Percentiles rank a stretch among this genome's conserved stretches.
Conservation (phyloP, 768 basidiomycete species). For the Leucosporidium creatinivorum region DNA sequence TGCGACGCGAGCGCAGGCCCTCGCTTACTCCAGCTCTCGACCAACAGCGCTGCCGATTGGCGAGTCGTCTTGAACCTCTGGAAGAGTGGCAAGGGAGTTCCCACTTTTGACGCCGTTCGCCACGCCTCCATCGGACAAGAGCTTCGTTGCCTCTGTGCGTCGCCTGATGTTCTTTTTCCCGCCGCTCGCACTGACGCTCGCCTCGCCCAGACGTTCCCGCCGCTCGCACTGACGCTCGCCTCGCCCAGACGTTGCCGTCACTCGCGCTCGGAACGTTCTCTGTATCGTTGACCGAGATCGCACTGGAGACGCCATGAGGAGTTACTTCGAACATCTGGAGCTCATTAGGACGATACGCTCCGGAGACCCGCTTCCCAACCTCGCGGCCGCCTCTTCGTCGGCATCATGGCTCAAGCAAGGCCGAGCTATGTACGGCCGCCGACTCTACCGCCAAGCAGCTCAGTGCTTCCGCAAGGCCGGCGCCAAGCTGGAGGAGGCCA, state of each 20-base stretch:
- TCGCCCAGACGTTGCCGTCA: neutral
- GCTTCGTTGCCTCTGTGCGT: neutral
- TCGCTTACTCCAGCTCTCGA: neutral
- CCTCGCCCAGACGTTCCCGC: no score
- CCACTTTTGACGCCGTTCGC: neutral
- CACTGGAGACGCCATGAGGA: neutral
- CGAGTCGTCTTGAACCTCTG: neutral
- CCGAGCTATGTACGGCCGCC: neutral
- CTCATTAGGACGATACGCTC: neutral
- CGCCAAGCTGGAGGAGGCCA: neutral
- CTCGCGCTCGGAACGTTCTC: neutral
- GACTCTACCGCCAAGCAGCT: neutral
- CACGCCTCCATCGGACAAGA: neutral
- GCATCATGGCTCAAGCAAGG: neutral
- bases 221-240: neutral
- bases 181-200: neutral
- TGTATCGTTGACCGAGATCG: neutral
- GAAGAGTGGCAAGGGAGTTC: neutral
- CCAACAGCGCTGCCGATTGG: neutral
- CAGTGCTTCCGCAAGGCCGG: neutral
- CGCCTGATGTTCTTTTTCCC: neutral
- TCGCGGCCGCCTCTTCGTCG: neutral
- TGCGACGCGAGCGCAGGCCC: no score
- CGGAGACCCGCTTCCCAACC: neutral
- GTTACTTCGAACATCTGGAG: neutral